Base-by-base conservation (phyloP, 2,329 filamentous ascomycete species). In the Epichloe coenophiala region DNA sequence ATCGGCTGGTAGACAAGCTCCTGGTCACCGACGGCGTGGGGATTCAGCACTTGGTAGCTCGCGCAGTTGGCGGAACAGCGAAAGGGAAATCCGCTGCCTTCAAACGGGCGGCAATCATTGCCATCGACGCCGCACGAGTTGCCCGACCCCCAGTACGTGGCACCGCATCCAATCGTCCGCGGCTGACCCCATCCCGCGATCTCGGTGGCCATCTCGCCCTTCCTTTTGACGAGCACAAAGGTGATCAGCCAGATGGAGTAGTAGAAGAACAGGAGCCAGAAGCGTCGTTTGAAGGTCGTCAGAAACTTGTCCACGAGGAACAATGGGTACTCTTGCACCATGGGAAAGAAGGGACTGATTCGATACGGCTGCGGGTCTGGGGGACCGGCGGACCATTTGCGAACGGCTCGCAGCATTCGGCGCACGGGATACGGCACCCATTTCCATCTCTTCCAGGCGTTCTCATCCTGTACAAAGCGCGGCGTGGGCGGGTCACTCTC, bases 91-190 rank as follows among this genome's bases (percentile, higher is more conserved):
- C 80, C 79, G 51, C 71, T 77, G 55, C 81, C 82, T 52, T 76
- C 77, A 60, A 93, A 93, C 0, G 87, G 87, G 8, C 86, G 78
- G 60, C 87, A 93, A 48, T 80, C 71, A 53, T 81, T 79, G 6
- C 87, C 87, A 57, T 91, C 81, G 13, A 91, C 60, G 1, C 86
- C 86, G 63, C 87, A 93, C 12, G 69, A 70, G 60, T 89, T 90
- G 36, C 80, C 82, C 38, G 80, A 63, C 7, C 71, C 74, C 85
- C 86, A 93, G 61, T 86, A 87, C 13, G 81, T 76, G 49, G 77
- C 74, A 12, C 76, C 78, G 63, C 87, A 93, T 33, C 78, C 71
- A 42, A 91, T 78, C 49, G 75, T 72, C 50, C 76, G 72, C 0
- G 86, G 84, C 44, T 69, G 71, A 15, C 84, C 86, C 70, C 83